These are phyloP conservation scores for Plasmopara muralis DNA, from an alignment of 352 stramenopile genomes.

Conservation along the genomic window DNA sequence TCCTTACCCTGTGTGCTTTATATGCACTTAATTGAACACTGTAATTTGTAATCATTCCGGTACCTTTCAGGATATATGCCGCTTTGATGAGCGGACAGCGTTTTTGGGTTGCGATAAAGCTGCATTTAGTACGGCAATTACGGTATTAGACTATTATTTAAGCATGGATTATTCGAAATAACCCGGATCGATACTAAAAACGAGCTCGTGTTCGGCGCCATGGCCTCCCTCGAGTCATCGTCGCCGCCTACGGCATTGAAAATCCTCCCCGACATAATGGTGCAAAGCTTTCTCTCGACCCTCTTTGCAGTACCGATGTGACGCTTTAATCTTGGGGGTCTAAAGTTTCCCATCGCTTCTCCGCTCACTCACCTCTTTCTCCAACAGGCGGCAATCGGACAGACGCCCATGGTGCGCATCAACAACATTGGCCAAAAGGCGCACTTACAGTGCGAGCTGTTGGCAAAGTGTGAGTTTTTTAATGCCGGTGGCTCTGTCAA, in stretches of 20 bases:
- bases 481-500: constrained; percentile 92
- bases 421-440: constrained; percentile 85
- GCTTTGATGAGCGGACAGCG: too few species aligned
- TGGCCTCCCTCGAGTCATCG: constrained; percentile 13
- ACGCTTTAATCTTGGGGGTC: background rate
- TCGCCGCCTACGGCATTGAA: constrained; percentile 36
- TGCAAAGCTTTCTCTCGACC: constrained; percentile 8
- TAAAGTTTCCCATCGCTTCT: background rate
- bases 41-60: too few species aligned
- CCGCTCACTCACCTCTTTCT: background rate
- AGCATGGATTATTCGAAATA: too few species aligned
- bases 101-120: too few species aligned
- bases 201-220: background rate
- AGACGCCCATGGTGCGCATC: constrained; percentile 92
- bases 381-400: constrained; percentile 64
- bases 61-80: too few species aligned
- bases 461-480: constrained; percentile 96
- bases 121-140: too few species aligned
- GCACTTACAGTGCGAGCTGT: constrained; percentile 84
- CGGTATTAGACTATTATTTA: too few species aligned
- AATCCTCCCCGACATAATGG: constrained; percentile 61
- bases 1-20: too few species aligned
- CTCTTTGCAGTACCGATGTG: background rate
- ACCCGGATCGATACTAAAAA: background rate
- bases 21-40: too few species aligned